Percentiles rank a stretch among this genome's conserved stretches.
phyloP scores from a whole-genome alignment of 139 green algal genomes.

The Micromonas commoda region DNA sequence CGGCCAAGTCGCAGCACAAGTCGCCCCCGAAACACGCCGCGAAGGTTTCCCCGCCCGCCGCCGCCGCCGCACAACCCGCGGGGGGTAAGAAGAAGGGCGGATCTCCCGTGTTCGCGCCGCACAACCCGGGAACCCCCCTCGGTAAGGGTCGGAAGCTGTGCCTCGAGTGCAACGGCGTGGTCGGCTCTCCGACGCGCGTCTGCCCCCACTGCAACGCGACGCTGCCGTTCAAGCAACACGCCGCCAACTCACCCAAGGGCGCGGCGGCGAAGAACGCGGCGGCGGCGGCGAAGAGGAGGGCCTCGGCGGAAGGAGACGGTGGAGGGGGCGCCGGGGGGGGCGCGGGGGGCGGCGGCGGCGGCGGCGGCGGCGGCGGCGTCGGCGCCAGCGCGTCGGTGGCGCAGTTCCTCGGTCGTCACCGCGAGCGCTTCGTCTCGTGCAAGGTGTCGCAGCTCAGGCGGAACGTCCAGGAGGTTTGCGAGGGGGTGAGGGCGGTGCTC shows the following conservation, averaged over 20 bases:
- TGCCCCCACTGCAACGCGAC: slow-evolving; percentile 30
- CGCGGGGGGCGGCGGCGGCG: too few species aligned
- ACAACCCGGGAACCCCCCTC: slow-evolving; percentile 4
- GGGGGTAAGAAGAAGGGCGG: not conserved
- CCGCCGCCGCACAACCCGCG: not conserved
- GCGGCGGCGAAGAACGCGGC: not conserved
- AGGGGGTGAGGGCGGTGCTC: not conserved
- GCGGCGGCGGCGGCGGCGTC: too few species aligned
- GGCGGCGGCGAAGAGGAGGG: not conserved
- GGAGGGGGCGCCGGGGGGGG: too few species aligned
- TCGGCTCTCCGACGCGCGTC: slow-evolving; percentile 31
- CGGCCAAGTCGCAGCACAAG: too few species aligned
- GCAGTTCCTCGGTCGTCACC: not conserved
- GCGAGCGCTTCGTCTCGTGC: not conserved
- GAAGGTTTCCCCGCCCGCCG: not conserved
- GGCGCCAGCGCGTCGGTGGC: not conserved
- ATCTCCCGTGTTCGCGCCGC: not conserved
- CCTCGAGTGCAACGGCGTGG: slow-evolving; percentile 14
- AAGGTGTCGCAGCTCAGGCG: not conserved
- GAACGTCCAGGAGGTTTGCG: not conserved
- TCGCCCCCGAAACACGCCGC: not conserved
- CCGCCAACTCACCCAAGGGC: not conserved
- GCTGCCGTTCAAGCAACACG: slow-evolving; percentile 23
- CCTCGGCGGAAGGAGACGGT: not conserved
- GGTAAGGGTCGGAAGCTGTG: slow-evolving; percentile 34